A percentile compares a stretch with the other conserved stretches of the same genome.
These are phyloP conservation scores for Yamadazyma membranifaciens DNA, from an alignment of 1,139 yeast genomes.

Conservation along the genomic window DNA sequence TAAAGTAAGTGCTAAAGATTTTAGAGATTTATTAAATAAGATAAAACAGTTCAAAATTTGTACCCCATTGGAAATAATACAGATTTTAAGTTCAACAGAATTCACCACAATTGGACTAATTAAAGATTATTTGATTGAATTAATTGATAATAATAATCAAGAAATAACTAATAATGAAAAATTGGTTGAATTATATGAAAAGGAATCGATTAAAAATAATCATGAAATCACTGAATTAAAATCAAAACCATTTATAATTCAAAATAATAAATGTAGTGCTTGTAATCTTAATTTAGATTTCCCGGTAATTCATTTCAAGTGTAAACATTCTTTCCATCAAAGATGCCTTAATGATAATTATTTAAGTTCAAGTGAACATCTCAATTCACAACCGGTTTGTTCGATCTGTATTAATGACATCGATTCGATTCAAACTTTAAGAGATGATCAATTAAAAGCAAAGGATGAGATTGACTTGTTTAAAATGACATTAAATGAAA, in stretches of 20 bases:
- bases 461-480: slow-evolving; percentile 66
- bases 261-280: slow-evolving; percentile 66
- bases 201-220: slow-evolving; percentile 60
- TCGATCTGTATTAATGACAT: slow-evolving; percentile 71
- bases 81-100: slow-evolving; percentile 52
- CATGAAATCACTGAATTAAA: slow-evolving; percentile 52
- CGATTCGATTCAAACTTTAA: slow-evolving; percentile 61
- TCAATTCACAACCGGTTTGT: slow-evolving; percentile 39
- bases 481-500: slow-evolving; percentile 53
- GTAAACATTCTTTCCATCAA: slow-evolving; percentile 86
- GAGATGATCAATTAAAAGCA: slow-evolving; percentile 59
- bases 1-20: slow-evolving; percentile 52
- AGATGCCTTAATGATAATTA: slow-evolving; percentile 62
- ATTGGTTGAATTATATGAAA: slow-evolving; percentile 65
- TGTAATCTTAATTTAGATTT: slow-evolving; percentile 71
- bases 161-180: slow-evolving; percentile 70
- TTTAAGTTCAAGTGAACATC: slow-evolving; percentile 17
- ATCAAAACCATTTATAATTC: slow-evolving; percentile 60
- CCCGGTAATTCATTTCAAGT: slow-evolving; percentile 82
- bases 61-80: slow-evolving; percentile 75
- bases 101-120: slow-evolving; percentile 74
- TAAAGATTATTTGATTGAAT: slow-evolving; percentile 64
- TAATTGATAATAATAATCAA: slow-evolving; percentile 57
- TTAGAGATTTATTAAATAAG: slow-evolving; percentile 49
- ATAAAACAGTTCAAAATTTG: slow-evolving; percentile 55